phyloP scores from a whole-genome alignment of 2,329 filamentous ascomycete genomes.

The Paraconiothyrium sp. region DNA sequence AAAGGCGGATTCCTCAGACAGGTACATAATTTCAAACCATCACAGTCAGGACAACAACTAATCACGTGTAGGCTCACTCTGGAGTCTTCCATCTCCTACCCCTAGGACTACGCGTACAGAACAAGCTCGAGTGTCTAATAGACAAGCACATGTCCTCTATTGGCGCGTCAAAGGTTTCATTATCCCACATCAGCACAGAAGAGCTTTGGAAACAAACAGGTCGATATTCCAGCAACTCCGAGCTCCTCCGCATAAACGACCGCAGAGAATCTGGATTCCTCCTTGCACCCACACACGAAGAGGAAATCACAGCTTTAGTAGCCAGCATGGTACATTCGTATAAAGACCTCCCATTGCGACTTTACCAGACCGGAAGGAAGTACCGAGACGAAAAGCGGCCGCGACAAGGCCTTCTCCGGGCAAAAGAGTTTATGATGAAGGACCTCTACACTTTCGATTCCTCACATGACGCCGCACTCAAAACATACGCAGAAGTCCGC shows the following conservation, averaged over 20 bases:
- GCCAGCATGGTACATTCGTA: constrained; percentile 79
- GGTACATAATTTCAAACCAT: constrained; percentile 28
- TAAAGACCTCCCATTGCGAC: constrained; percentile 81
- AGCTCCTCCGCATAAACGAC: constrained; percentile 85
- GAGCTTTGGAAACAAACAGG: constrained; percentile 84
- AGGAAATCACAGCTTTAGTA: constrained; percentile 90
- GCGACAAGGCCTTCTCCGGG: constrained; percentile 84
- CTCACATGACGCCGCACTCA: constrained; percentile 71
- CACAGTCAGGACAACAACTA: constrained; percentile 16
- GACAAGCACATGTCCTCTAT: constrained; percentile 87
- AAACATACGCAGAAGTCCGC: constrained; percentile 81
- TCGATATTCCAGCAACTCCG: constrained; percentile 79
- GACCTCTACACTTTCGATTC: constrained; percentile 96
- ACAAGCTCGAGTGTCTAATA: constrained; percentile 85
- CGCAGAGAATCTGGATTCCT: constrained; percentile 78
- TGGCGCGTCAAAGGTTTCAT: constrained; percentile 81
- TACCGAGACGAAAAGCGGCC: constrained; percentile 93
- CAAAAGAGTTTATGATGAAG: constrained; percentile 96
- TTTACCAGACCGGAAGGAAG: constrained; percentile 94
- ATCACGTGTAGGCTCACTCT: constrained; percentile 72
- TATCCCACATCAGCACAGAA: constrained; percentile 88
- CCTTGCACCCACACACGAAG: constrained; percentile 92
- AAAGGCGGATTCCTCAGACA: constrained; percentile 58
- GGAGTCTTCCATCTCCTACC: constrained; percentile 94
- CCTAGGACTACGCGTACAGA: constrained; percentile 83